Percentiles rank a stretch among this genome's conserved stretches.
Conservation (phyloP, 768 basidiomycete genomes). For the Cyathus striatus region DNA sequence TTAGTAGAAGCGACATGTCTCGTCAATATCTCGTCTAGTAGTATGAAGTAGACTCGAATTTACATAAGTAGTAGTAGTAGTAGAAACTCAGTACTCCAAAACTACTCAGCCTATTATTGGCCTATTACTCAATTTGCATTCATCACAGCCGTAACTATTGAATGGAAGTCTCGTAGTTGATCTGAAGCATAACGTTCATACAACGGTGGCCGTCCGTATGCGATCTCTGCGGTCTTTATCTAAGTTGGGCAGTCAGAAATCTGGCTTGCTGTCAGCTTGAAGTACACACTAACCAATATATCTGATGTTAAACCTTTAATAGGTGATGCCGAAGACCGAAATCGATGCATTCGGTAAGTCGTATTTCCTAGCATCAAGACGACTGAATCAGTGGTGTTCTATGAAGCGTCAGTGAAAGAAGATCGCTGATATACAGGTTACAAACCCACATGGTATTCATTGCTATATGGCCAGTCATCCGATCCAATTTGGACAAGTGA, state of each 20-base stretch:
- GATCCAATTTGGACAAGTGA: constrained; percentile 54
- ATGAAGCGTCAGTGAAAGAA: neutral
- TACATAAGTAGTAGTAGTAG: too few relatives aligned
- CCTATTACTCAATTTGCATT: too few relatives aligned
- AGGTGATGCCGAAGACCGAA: constrained; percentile 72
- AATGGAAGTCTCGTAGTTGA: constrained; percentile 31
- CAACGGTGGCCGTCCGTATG: constrained; percentile 42
- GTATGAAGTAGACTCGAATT: too few relatives aligned
- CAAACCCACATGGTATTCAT: constrained; percentile 60
- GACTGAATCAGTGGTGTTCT: constrained; percentile 50
- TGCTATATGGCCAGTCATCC: constrained; percentile 78
- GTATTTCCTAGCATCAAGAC: constrained; percentile 43
- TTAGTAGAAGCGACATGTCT: too few relatives aligned
- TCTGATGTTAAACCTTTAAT: constrained; percentile 83
- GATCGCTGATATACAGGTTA: neutral
- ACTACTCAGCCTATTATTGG: too few relatives aligned
- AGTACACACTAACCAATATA: constrained; percentile 55
- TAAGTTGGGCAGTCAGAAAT: constrained; percentile 15
- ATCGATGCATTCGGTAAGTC: constrained; percentile 78
- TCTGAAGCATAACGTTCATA: constrained; percentile 58
- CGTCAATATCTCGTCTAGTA: too few relatives aligned
- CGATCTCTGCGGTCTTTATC: constrained; percentile 67
- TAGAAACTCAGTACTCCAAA: too few relatives aligned
- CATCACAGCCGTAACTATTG: constrained; percentile 4
- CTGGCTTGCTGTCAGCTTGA: neutral